A percentile compares a stretch with the other conserved stretches of the same genome.
Conservation (phyloP, 805 yeast genomes). For the Candida boleticola region DNA sequence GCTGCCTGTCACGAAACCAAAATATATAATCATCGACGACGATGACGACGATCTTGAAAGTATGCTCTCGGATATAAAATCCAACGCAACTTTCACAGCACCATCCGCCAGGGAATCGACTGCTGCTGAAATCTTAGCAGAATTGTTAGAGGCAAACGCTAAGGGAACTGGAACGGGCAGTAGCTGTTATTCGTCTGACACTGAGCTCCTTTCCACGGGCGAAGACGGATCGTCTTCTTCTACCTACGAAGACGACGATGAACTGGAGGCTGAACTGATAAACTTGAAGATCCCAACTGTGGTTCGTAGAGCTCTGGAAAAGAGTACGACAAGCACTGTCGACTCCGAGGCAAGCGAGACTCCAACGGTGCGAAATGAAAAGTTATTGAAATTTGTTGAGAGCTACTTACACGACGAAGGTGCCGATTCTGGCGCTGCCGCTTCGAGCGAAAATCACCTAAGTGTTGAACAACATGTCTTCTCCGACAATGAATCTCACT, state of each 20-base stretch:
- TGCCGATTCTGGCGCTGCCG: background rate
- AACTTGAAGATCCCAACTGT: background rate
- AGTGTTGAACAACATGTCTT: too few species aligned
- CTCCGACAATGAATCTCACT: constrained; percentile 1
- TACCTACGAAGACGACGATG: background rate
- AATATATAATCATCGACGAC: constrained; percentile 8
- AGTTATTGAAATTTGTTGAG: constrained; percentile 7
- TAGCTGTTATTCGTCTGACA: background rate
- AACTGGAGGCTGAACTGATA: background rate
- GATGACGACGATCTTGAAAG: constrained; percentile 13
- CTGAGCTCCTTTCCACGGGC: background rate
- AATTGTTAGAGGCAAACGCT: background rate
- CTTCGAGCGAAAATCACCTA: too few species aligned
- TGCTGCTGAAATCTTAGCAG: background rate
- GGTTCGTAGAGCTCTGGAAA: background rate
- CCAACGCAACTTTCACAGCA: background rate
- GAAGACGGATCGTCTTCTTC: background rate
- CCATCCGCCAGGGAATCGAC: background rate
- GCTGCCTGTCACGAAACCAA: background rate
- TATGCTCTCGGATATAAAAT: constrained; percentile 12
- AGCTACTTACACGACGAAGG: constrained; percentile 3
- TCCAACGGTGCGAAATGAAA: background rate
- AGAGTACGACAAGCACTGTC: constrained; percentile 4
- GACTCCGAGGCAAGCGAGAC: background rate
- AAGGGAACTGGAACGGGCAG: background rate